Evolutionary conservation across 768 basidiomycete species (phyloP), one percentile per base, ranked within the genome.

Genomic region (Russula foetens): DNA sequence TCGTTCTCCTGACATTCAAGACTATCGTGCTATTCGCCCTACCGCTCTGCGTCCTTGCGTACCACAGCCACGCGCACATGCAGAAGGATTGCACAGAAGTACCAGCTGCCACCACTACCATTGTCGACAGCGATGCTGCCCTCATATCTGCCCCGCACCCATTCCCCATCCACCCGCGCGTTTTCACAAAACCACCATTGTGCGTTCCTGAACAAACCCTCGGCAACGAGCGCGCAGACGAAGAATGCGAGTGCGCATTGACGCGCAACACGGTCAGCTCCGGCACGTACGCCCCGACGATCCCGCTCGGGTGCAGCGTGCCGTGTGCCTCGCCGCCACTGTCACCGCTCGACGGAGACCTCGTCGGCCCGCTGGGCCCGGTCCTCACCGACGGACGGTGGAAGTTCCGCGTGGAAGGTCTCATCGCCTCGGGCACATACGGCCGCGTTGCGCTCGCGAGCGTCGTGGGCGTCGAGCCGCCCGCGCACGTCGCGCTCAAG

Each of bases 401-500:
- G n/a, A 11, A 28, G 9, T 62, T 43, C 56, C 46, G n/a, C 14
- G 56, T 62, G 12, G 45, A 62, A 21, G 61, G 61, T 2, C 61
- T 62, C 38, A 46, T 62, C 46, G 61, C 51, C 23, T 4, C 29
- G 4, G 61, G 61, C 23, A 29, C 51, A 5, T 62, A 58, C 35
- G 61, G 61, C 4, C 61, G 61, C 38, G 61, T 62, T 24, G 61
- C 56, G 19, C 50, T 58, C 45, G 61, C 61, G 19, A 58, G 28
- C 1, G 51, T 53, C 46, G 2, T 44, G 7, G 46, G 38, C 33
- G 12, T 15, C 1, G 21, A 7, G 15, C 29, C 35, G 0, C 21
- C 44, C 1, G 17, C 7, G 9, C 24, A 31, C 8, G 56, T 62
- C 24, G 61, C 61, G 21, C 52, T 62, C 51, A 62, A 62, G 31